phyloP scores from a whole-genome alignment of 2,329 filamentous ascomycete species.

The Rhynchosporium secalis region DNA sequence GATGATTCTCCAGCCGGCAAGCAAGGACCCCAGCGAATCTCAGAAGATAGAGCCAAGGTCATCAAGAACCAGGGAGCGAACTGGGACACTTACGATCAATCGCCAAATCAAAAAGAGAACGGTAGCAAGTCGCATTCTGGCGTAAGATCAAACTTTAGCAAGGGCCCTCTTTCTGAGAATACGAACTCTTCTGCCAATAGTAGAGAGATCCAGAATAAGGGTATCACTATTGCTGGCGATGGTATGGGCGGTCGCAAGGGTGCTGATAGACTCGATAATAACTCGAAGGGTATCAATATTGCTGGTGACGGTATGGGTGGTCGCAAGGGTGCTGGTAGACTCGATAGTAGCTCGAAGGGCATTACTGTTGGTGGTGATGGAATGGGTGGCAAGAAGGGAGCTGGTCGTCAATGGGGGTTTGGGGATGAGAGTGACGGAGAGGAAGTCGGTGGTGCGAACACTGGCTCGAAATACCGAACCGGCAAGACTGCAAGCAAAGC shows the following conservation, averaged over 20 bases:
- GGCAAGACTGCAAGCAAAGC: constrained; percentile 33
- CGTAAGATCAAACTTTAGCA: constrained; percentile 27
- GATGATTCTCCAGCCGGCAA: constrained; percentile 62
- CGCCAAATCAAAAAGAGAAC: constrained; percentile 51
- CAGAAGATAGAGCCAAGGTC: constrained; percentile 65
- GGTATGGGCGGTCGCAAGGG: constrained; percentile 45
- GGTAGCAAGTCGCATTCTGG: constrained; percentile 33
- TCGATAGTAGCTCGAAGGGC: constrained; percentile 42
- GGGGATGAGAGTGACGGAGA: constrained; percentile 53
- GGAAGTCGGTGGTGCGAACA: constrained; percentile 34
- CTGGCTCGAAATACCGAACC: constrained; percentile 32
- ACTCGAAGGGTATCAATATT: constrained; percentile 35
- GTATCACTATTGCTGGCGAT: constrained; percentile 48
- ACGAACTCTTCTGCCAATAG: constrained; percentile 32
- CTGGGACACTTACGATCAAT: constrained; percentile 58
- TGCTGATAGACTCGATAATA: constrained; percentile 49
- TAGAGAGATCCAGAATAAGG: constrained; percentile 28
- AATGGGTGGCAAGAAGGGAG: constrained; percentile 37
- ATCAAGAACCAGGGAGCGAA: constrained; percentile 72
- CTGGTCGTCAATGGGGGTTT: constrained; percentile 53
- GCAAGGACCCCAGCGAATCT: constrained; percentile 46
- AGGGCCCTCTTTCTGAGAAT: constrained; percentile 35
- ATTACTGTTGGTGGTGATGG: constrained; percentile 39
- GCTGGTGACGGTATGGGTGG: constrained; percentile 36
- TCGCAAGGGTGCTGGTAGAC: constrained; percentile 44